Evolutionary conservation across 345 rosid genomes (phyloP).

Genomic region (sweet orange (Citrus sinensis)): DNA sequence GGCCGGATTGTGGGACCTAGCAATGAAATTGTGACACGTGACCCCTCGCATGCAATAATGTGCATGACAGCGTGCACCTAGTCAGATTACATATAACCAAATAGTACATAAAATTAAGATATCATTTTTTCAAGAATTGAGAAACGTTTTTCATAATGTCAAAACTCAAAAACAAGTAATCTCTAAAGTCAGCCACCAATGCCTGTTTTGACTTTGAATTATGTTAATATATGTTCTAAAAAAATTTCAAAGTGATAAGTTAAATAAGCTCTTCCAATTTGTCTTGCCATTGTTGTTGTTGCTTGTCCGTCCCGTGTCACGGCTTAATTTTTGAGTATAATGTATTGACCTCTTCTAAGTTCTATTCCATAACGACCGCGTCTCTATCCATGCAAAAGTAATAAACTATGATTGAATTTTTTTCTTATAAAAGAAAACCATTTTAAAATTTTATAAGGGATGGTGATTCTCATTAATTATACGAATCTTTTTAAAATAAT

Average conservation of each 20-base stretch:
- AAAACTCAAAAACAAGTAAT: neutral
- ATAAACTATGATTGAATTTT: neutral
- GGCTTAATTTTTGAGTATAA: neutral
- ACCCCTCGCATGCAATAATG: too few relatives aligned
- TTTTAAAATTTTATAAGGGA: neutral
- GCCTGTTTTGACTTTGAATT: neutral
- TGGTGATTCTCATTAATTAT: too few relatives aligned
- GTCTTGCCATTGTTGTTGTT: constrained; percentile 6
- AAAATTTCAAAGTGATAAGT: neutral
- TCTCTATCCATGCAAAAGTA: neutral
- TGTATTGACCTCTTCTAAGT: neutral
- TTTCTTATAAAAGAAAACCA: neutral
- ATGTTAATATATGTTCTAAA: neutral
- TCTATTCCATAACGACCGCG: neutral
- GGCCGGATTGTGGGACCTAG: rapidly evolving
- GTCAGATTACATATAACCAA: neutral
- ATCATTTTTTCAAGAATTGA: neutral
- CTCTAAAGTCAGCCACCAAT: neutral
- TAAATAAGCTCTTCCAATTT: neutral
- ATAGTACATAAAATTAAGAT: neutral
- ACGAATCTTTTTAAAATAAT: too few relatives aligned
- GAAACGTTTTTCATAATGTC: neutral
- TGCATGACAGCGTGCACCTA: rapidly evolving
- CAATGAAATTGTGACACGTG: too few relatives aligned
- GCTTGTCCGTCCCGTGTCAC: neutral